These are phyloP conservation scores for Casuarina equisetifolia DNA, from an alignment of 306 rosid genomes.

Conservation along the genomic window DNA sequence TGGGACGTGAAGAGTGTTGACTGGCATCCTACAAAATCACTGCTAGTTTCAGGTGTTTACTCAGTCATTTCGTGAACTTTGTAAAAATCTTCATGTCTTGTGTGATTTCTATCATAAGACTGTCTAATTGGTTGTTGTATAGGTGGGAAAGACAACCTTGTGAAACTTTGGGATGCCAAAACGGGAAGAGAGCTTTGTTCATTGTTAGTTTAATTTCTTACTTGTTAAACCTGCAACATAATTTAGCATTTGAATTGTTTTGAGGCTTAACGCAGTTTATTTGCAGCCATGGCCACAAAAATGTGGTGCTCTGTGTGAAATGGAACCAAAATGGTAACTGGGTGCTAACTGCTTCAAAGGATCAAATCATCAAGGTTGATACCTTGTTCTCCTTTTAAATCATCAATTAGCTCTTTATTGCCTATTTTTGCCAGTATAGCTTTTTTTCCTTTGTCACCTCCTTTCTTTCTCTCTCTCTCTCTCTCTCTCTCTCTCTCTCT, in stretches of 20 bases:
- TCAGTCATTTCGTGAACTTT: slow-evolving; percentile 27
- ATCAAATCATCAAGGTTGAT: slow-evolving; percentile 79
- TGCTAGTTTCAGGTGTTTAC: slow-evolving; percentile 80
- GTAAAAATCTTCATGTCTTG: slow-evolving; percentile 12
- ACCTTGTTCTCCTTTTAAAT: slow-evolving; percentile 13
- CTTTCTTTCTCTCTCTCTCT: not conserved
- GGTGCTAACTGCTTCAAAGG: slow-evolving; percentile 89
- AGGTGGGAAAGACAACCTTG: slow-evolving; percentile 98
- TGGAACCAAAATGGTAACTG: slow-evolving; percentile 96
- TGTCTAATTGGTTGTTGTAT: slow-evolving; percentile 26
- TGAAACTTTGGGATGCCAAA: slow-evolving; percentile 98
- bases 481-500: slow-evolving; percentile 7
- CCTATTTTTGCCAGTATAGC: slow-evolving; percentile 2
- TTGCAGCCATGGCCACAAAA: slow-evolving; percentile 97
- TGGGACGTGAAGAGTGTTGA: slow-evolving; percentile 99
- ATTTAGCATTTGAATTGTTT: slow-evolving; percentile 17
- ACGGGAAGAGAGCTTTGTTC: slow-evolving; percentile 89
- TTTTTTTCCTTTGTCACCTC: not conserved
- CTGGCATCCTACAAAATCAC: slow-evolving; percentile 97
- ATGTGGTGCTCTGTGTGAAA: slow-evolving; percentile 76
- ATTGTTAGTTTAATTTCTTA: slow-evolving; percentile 60
- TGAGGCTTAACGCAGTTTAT: slow-evolving; percentile 24
- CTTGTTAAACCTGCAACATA: slow-evolving; percentile 14
- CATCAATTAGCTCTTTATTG: slow-evolving; percentile 1
- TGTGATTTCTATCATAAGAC: slow-evolving; percentile 15